These are phyloP conservation scores for Aristolochia californica DNA, from an alignment of 164 flowering plant genomes.

Conservation along the genomic window DNA sequence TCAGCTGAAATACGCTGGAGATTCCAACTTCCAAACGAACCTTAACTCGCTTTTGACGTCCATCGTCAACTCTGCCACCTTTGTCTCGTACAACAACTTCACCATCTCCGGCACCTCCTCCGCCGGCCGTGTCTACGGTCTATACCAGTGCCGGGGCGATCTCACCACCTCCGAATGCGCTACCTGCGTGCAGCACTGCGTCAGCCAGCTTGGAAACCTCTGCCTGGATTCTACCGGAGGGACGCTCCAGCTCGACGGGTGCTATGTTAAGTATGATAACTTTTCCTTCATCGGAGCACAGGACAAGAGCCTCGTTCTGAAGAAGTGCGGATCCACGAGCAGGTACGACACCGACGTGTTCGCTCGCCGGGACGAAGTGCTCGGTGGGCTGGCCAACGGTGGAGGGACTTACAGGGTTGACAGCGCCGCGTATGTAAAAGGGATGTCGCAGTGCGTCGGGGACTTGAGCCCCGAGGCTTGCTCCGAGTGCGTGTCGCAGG, in stretches of 20 bases:
- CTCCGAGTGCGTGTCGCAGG: slow-evolving; percentile 57
- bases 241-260: slow-evolving; percentile 60
- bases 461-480: slow-evolving; percentile 63
- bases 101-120: slow-evolving; percentile 35
- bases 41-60: slow-evolving; percentile 84
- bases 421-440: slow-evolving; percentile 48
- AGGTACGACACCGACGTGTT: slow-evolving; percentile 25
- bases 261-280: slow-evolving; percentile 74
- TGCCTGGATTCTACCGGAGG: slow-evolving; percentile 60
- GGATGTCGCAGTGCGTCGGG: slow-evolving; percentile 80
- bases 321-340: slow-evolving; percentile 62
- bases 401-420: slow-evolving; percentile 51
- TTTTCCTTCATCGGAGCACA: slow-evolving; percentile 50
- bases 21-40: slow-evolving; percentile 49
- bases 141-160: slow-evolving; percentile 89
- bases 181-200: slow-evolving; percentile 49
- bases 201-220: slow-evolving; percentile 34
- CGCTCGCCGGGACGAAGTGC: slow-evolving; percentile 48
- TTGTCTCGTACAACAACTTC: slow-evolving; percentile 69
- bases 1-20: slow-evolving; percentile 35
- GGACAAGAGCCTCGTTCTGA: slow-evolving; percentile 66
- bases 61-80: slow-evolving; percentile 79
- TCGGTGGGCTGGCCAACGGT: slow-evolving; percentile 26
- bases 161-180: slow-evolving; percentile 78
- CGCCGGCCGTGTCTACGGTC: slow-evolving; percentile 46